A percentile compares a stretch with the other conserved stretches of the same genome.
Conservation (phyloP, 1,284 basidiomycete species). For the Malassezia pachydermatis region DNA sequence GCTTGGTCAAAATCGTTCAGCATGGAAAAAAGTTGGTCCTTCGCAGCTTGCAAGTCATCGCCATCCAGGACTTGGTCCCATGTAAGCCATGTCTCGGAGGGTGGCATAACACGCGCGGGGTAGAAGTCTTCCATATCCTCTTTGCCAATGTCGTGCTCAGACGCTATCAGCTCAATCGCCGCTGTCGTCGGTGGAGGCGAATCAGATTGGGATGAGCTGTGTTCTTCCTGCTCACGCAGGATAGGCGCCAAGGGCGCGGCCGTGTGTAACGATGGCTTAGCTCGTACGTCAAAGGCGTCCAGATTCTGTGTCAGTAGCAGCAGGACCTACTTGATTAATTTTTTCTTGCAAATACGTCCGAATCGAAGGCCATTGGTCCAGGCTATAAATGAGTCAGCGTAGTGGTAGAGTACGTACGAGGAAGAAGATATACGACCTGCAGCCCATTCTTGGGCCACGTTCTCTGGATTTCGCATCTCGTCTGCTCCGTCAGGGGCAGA, state of each 20-base stretch:
- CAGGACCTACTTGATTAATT: constrained; percentile 1
- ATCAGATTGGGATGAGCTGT: too few relatives aligned
- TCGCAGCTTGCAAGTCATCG: background rate
- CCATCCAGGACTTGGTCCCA: constrained; percentile 10
- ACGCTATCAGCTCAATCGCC: constrained; percentile 3
- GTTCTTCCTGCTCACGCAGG: constrained; percentile 6
- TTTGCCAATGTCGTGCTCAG: constrained; percentile 4
- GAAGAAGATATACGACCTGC: too few relatives aligned
- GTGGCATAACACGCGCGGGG: constrained; percentile 5
- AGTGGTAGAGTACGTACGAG: too few relatives aligned
- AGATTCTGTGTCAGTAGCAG: constrained; percentile 2
- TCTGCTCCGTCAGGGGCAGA: too few relatives aligned
- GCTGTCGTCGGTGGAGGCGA: background rate
- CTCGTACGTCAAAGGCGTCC: background rate
- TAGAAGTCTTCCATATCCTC: constrained; percentile 11
- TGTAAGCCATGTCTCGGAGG: background rate
- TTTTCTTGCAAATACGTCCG: too few relatives aligned
- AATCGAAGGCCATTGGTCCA: too few relatives aligned
- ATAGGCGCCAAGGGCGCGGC: constrained; percentile 11
- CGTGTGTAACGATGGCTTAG: constrained; percentile 1
- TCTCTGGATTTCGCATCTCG: too few relatives aligned
- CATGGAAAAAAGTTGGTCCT: constrained; percentile 6
- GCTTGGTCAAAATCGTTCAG: constrained; percentile 19
- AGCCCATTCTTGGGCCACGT: too few relatives aligned
- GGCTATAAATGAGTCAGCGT: too few relatives aligned